Evolutionary conservation across 768 basidiomycete species (phyloP).

Genomic region (Paxillus ammoniavirescens): DNA sequence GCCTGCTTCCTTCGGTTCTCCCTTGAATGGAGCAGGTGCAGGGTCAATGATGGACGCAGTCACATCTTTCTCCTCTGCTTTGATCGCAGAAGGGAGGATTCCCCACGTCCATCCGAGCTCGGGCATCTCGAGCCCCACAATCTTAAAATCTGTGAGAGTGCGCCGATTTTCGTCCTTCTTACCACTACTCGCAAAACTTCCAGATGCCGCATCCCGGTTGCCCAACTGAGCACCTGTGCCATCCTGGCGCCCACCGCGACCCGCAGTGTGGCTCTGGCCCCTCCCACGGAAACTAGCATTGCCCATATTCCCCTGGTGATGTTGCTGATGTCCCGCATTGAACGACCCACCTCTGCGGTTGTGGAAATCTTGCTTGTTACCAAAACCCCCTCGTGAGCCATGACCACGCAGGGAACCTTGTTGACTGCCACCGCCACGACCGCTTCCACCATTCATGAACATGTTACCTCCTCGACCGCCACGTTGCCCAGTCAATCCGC

Average conservation of each 20-base stretch:
- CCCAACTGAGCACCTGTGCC: slow-evolving; percentile 33
- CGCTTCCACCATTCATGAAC: slow-evolving; percentile 35
- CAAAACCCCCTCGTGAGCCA: slow-evolving; percentile 64
- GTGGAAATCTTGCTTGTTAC: slow-evolving; percentile 58
- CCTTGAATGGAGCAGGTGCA: slow-evolving; percentile 31
- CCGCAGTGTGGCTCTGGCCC: slow-evolving; percentile 50
- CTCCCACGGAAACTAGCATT: slow-evolving; percentile 56
- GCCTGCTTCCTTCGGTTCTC: slow-evolving; percentile 27
- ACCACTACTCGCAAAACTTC: slow-evolving; percentile 49
- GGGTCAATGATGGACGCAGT: slow-evolving; percentile 29
- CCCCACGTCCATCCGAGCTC: slow-evolving; percentile 91
- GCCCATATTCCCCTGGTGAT: slow-evolving; percentile 36
- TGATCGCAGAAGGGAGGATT: slow-evolving; percentile 40
- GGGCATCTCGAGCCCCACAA: slow-evolving; percentile 83
- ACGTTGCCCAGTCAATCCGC: slow-evolving; percentile 43
- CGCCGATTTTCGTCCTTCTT: slow-evolving; percentile 88
- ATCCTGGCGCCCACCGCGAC: slow-evolving; percentile 42
- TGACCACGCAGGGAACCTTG: slow-evolving; percentile 58
- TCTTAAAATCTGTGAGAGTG: slow-evolving; percentile 97
- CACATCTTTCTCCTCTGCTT: slow-evolving; percentile 38
- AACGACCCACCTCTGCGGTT: slow-evolving; percentile 68
- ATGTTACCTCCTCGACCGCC: slow-evolving; percentile 39
- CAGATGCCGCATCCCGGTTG: slow-evolving; percentile 48
- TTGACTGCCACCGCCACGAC: slow-evolving; percentile 46
- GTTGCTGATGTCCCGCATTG: slow-evolving; percentile 41